Evolutionary conservation across 2,329 filamentous ascomycete species (phyloP).

Genomic region (Aspergillus hortae): DNA sequence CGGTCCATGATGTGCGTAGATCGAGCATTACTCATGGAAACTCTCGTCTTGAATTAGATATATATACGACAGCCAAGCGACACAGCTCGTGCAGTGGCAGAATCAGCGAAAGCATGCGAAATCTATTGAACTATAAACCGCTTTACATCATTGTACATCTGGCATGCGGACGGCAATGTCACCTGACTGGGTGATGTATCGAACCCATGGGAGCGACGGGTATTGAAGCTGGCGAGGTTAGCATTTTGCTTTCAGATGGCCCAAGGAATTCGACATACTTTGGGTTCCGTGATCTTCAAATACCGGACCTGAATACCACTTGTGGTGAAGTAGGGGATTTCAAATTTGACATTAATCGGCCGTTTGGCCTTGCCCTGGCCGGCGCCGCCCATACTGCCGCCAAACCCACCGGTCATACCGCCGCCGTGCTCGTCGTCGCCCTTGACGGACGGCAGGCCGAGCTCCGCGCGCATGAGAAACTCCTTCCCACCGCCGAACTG

Average conservation of each 20-base stretch:
- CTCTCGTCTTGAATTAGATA: no score
- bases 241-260: conserved; percentile 1
- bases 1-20: no score
- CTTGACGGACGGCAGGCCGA: conserved; percentile 88
- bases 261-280: conserved; percentile 58
- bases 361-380: conserved; percentile 85
- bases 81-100: not conserved
- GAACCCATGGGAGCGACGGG: conserved; percentile 92
- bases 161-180: conserved; percentile 93
- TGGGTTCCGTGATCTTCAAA: conserved; percentile 98
- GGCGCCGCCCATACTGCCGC: conserved; percentile 92
- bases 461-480: conserved; percentile 95
- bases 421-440: conserved; percentile 94
- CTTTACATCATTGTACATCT: conserved; percentile 66
- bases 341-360: conserved; percentile 98
- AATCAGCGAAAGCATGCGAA: not conserved
- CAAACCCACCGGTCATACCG: conserved; percentile 96
- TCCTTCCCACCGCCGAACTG: conserved; percentile 98
- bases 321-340: conserved; percentile 99
- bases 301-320: conserved; percentile 98
- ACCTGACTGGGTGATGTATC: conserved; percentile 97
- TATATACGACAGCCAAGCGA: not conserved
- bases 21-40: no score
- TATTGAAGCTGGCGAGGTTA: conserved; percentile 77
- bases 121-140: conserved; percentile 13